Evolutionary conservation across 495 filamentous ascomycete genomes (phyloP), one percentile per base, ranked within the genome.

Genomic region (Aspergillus egyptiacus): DNA sequence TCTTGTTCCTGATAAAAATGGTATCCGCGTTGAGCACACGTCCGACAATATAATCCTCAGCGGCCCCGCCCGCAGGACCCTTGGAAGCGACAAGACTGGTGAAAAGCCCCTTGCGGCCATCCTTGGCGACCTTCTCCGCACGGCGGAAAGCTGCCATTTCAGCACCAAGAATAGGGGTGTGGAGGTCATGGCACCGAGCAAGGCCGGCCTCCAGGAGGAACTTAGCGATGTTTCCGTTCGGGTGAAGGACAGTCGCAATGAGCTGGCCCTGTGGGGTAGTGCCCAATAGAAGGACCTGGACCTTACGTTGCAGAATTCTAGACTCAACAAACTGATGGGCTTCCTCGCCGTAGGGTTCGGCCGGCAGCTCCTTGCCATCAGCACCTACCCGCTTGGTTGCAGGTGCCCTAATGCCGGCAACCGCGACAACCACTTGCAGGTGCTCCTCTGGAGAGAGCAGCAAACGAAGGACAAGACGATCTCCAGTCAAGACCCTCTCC

Each of bases 1-100:
- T 75, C 73, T 91, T 91, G 66, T 80, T 87, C 32, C 89, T 80
- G 33, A 96, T 72, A 56, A 87, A 85, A 30, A 97, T 75, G 0
- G 89, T 95, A 63, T 99, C 94, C 6, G 89, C 89, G 55, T 85
- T 89, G 62, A 91, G 73, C 41, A 99, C 78, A 61, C 90, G 86
- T 37, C 81, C 83, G 38, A 97, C 89, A 48, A 79, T 80, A 53
- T 86, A 90, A 49, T 97, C 94, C 8, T 85, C 81, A 25, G 75
- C 77, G 18, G 74, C 71, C 46, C 64, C 70, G 30, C 72, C 70
- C 25, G 67, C 61, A 34, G 70, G 70, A 27, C 66, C 64, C 42
- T 77, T 73, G 58, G 83, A 77, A 43, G 80, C 78, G 23, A 86
- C 83, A 61, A 86, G 83, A 32, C 81, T 77, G 60, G 86, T 87